Conservation (phyloP, 441 rosid genomes). For the Sinapis alba region DNA sequence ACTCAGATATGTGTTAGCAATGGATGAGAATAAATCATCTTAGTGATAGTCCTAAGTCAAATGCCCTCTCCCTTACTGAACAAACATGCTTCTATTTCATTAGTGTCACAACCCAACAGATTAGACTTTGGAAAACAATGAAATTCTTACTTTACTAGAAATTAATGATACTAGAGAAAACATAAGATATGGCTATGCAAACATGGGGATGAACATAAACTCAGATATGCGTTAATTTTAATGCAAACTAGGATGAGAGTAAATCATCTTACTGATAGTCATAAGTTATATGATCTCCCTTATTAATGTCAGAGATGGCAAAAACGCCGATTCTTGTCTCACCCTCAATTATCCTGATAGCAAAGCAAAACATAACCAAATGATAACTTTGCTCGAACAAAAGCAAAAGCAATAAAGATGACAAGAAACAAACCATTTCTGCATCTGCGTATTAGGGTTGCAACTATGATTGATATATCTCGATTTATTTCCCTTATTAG, state of each 20-base stretch:
- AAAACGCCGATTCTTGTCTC: slow-evolving; percentile 99
- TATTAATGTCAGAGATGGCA: slow-evolving; percentile 76
- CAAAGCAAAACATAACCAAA: slow-evolving; percentile 11
- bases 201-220: background rate
- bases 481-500: slow-evolving; percentile 96
- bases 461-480: slow-evolving; percentile 98
- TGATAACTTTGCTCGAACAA: slow-evolving; percentile 5
- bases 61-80: background rate
- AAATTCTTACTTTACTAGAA: background rate
- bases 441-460: slow-evolving; percentile 98
- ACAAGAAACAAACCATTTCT: slow-evolving; percentile 74
- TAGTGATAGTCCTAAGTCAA: background rate
- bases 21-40: background rate
- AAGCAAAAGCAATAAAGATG: slow-evolving; percentile 32
- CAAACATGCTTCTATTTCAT: background rate
- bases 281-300: slow-evolving; percentile 94
- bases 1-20: background rate
- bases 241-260: slow-evolving; percentile 12
- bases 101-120: slow-evolving; percentile 5
- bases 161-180: background rate
- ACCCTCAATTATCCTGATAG: slow-evolving; percentile 86
- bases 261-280: slow-evolving; percentile 83
- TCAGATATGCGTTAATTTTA: background rate
- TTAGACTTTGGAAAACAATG: background rate
- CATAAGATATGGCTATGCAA: background rate